Evolutionary conservation across 2,329 filamentous ascomycete species (phyloP), one percentile per base, ranked within the genome.

Genomic region (Colletotrichum eremochloae): DNA sequence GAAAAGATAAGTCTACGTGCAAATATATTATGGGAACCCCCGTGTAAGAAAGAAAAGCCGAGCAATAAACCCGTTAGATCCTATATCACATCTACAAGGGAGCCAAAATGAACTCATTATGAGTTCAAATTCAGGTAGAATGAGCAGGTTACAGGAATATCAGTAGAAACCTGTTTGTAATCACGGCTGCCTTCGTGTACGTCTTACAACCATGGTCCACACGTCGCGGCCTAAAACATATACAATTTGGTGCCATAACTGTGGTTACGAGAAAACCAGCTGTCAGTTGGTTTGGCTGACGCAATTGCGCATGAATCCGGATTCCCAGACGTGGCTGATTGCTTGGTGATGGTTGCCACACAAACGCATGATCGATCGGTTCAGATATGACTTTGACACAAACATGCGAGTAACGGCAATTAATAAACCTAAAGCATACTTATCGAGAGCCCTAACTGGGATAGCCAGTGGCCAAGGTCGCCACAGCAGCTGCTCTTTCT

Each of bases 1-100:
- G 5, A 3, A 5, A 0, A n/a, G 20, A n/a, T 0, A 1, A 11
- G 2, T 48, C 1, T n/a, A n/a, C 20, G 8, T 20, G 20, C 8
- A 46, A n/a, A 5, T 11, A 11, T 12, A 44, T 24, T 11, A 9
- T 11, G 38, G 8, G 12, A 48, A n/a, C 5, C n/a, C 7, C 14
- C 8, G 18, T 12, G 20, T 9, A 7, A 9, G n/a, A 48, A n/a
- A 11, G 7, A 48, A n/a, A 11, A n/a, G 44, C 44, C 5, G 3
- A 3, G 20, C 3, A 4, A n/a, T 1, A 18, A 20, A 14, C 29
- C 2, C 2, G 14, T 20, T 8, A 53, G 29, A 24, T 53, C 14
- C 3, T 53, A 11, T 6, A 1, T 2, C 4, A 3, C 15, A 9
- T 3, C 14, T 53, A 15, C 1, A 20, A 11, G 15, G 15, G 20